Evolutionary conservation across 1,139 yeast species (phyloP).

Genomic region (Pichia kudriavzevii): DNA sequence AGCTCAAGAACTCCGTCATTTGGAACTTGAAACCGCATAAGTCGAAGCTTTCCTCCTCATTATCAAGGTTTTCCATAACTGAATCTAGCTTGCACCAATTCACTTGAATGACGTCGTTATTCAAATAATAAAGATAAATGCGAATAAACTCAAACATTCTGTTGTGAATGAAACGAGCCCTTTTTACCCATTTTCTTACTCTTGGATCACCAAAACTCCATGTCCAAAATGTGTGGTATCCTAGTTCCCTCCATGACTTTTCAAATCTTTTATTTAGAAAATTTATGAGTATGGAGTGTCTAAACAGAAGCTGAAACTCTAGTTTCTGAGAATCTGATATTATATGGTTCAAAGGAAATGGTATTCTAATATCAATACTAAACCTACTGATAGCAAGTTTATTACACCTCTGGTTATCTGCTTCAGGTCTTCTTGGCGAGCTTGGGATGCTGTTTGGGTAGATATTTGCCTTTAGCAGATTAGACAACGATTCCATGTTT

Average conservation of each 20-base stretch:
- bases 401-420: slow-evolving; percentile 18
- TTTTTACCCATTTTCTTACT: slow-evolving; percentile 48
- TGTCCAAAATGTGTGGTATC: slow-evolving; percentile 62
- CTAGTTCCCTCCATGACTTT: slow-evolving; percentile 67
- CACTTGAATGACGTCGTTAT: slow-evolving; percentile 53
- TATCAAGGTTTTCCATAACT: slow-evolving; percentile 23
- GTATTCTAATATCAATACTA: slow-evolving; percentile 61
- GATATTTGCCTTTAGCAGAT: slow-evolving; percentile 35
- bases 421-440: slow-evolving; percentile 2
- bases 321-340: slow-evolving; percentile 62
- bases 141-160: slow-evolving; percentile 56
- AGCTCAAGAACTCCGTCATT: slow-evolving; percentile 55
- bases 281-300: slow-evolving; percentile 59
- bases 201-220: slow-evolving; percentile 35
- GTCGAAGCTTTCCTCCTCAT: slow-evolving; percentile 29
- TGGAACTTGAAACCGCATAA: slow-evolving; percentile 44
- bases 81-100: slow-evolving; percentile 41
- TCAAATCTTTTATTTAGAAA: slow-evolving; percentile 55
- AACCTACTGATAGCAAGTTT: slow-evolving; percentile 45
- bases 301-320: slow-evolving; percentile 74
- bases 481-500: slow-evolving; percentile 34
- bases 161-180: slow-evolving; percentile 50
- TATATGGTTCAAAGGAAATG: slow-evolving; percentile 80
- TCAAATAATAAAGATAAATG: slow-evolving; percentile 49
- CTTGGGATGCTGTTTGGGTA: slow-evolving; percentile 23